phyloP scores from a whole-genome alignment of 805 yeast species.

The Pichia rugopelliculosa region DNA sequence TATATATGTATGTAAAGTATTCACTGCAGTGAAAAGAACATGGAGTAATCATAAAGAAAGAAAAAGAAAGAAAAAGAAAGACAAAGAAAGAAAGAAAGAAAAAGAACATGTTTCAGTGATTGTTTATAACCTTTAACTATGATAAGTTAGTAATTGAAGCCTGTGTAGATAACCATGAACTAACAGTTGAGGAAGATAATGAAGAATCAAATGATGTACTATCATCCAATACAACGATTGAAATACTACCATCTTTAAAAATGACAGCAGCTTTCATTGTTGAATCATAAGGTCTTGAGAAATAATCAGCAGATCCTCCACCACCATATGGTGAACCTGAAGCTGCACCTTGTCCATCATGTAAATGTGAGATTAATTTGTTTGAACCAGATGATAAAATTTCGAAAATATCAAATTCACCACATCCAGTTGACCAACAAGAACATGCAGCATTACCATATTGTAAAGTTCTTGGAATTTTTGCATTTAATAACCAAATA shows the following conservation, averaged over 20 bases:
- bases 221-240: slow-evolving; percentile 55
- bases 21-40: too few species aligned
- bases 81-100: background rate
- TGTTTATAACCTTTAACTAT: background rate
- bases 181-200: slow-evolving; percentile 50
- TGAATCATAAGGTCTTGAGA: slow-evolving; percentile 70
- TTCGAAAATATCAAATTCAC: slow-evolving; percentile 95
- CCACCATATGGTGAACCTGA: slow-evolving; percentile 40
- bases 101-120: background rate
- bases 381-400: slow-evolving; percentile 68
- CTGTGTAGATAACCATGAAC: slow-evolving; percentile 45
- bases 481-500: slow-evolving; percentile 63
- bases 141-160: slow-evolving; percentile 40
- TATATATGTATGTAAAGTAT: too few species aligned
- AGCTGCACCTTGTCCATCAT: slow-evolving; percentile 68
- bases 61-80: background rate
- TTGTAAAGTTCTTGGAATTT: slow-evolving; percentile 87
- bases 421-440: slow-evolving; percentile 97
- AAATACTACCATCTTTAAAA: slow-evolving; percentile 53
- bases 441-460: slow-evolving; percentile 83
- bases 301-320: slow-evolving; percentile 89
- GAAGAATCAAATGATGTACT: slow-evolving; percentile 41
- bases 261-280: slow-evolving; percentile 87
- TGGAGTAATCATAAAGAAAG: too few species aligned
- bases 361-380: slow-evolving; percentile 74